phyloP scores from a whole-genome alignment of 106 monocot species.

The Gastrodia elata region DNA sequence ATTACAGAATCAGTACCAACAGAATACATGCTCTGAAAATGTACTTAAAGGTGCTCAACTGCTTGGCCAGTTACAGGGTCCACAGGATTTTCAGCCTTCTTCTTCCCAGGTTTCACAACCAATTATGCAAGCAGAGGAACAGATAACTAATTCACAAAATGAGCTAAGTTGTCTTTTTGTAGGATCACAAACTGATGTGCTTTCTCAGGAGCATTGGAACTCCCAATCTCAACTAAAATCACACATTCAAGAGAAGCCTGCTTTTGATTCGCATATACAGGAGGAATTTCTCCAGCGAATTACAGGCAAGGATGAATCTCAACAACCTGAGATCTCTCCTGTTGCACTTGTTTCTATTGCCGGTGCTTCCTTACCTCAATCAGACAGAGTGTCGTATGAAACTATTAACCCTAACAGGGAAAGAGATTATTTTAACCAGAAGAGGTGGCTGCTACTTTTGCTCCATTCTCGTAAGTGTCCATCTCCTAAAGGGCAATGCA shows the following conservation, averaged over 20 bases:
- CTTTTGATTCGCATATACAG: slow-evolving; percentile 33
- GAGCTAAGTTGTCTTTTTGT: slow-evolving; percentile 30
- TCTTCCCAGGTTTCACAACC: slow-evolving; percentile 40
- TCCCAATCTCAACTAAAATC: slow-evolving; percentile 33
- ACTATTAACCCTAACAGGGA: slow-evolving; percentile 17
- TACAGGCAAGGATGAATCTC: slow-evolving; percentile 36
- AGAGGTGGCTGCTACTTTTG: slow-evolving; percentile 64
- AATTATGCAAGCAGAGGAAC: slow-evolving; percentile 23
- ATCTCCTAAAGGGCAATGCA: slow-evolving; percentile 49
- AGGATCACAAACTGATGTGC: slow-evolving; percentile 36
- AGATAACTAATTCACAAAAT: slow-evolving; percentile 35
- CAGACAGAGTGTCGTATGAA: slow-evolving; percentile 13
- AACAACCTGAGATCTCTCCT: slow-evolving; percentile 21
- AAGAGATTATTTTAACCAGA: slow-evolving; percentile 43
- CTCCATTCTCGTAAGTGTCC: slow-evolving; percentile 64
- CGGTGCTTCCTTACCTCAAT: slow-evolving; percentile 11
- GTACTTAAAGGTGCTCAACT: slow-evolving; percentile 27
- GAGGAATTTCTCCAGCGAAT: slow-evolving; percentile 51
- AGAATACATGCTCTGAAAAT: slow-evolving; percentile 22
- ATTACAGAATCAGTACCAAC: slow-evolving; percentile 33
- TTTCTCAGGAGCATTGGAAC: slow-evolving; percentile 38
- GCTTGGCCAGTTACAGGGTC: slow-evolving; percentile 26
- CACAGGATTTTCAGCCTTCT: slow-evolving; percentile 37
- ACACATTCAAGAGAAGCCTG: slow-evolving; percentile 22
- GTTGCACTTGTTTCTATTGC: slow-evolving; percentile 18